Base-by-base conservation (phyloP, 306 rosid genomes). In the Morella rubra region DNA sequence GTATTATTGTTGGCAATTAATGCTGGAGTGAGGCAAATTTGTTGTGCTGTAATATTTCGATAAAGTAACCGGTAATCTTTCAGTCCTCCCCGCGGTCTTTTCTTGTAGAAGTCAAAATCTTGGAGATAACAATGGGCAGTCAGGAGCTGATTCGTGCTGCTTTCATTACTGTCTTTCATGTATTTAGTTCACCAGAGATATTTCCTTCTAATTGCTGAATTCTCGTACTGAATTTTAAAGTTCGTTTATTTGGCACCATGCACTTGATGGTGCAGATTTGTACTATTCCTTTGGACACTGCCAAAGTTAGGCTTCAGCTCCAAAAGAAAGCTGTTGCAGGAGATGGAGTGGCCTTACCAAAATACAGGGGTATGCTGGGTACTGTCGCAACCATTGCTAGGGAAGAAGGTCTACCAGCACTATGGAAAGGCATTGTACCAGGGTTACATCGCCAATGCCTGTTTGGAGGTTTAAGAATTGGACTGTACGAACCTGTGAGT, bases 241-340 rank as follows among this genome's bases (percentile, higher is more conserved):
- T 59, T 69, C 80, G 64, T 71, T 18, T 55, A 44, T 73, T 79
- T 73, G 24, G 77, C 50, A 59, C 62, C 7, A 19, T 75, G 18
- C 41, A 44, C 16, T 73, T 81, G 71, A 71, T 81, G 84, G 82
- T 70, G 73, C 83, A 95, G 98, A 74, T 85, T 51, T 90, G 93
- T 65, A 95, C 97, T 19, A 89, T 92, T 84, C 98, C 97, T 41
- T 76, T 95, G 90, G 98, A 95, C 90, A 95, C 97, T 62, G 98
- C 98, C 66, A 95, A 95, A 87, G 98, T 95, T 74, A 89, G 98
- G 86, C 98, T 95, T 81, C 97, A 95, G 84, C 89, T 95, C 72
- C 98, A 95, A 74, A 95, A 92, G 77, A 93, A 89, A 74, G 93
- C 86, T 67, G 83, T 83, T 18, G 81, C 80, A 1, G 94, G 96